Evolutionary conservation across 2,329 filamentous ascomycete species (phyloP), one percentile per base, ranked within the genome.

Genomic region (Alternaria infectoria): DNA sequence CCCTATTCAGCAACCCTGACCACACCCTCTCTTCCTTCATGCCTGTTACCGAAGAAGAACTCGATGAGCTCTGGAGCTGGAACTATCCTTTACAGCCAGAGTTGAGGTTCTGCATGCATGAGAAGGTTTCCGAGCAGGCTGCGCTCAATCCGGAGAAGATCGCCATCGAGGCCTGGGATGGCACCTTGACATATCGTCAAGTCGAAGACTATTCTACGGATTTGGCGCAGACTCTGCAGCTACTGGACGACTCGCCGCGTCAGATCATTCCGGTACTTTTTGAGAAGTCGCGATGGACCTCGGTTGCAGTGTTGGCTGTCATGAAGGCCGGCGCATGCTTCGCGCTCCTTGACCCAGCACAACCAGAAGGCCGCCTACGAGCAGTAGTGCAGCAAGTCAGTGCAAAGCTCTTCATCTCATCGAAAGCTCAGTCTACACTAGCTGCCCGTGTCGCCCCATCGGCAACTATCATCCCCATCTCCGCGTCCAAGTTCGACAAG

Each of bases 11-110:
- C 45, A 59, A 68, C 30, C 57, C 62, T 17, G 64, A 69, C 40
- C 59, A 57, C 26, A 54, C 64, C 0, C 60, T 75, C 15, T 59
- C 69, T 3, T n/a, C 57, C 17, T 58, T 78, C 36, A 52, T 67
- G 8, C 59, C 63, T 4, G 69, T 74, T 21, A 72, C 61, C 7
- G 57, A 68, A 75, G 74, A 73, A n/a, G 84, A 86, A 59, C 68
- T 84, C 5, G 69, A 80, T 15, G 74, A 82, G 21, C 79, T 86
- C 46, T 86, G 85, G 84, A 70, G 71, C 4, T 85, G 83, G 82
- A 86, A 85, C 49, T 73, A 82, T 26, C 62, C 76, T 3, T 64
- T 86, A 3, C 83, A 83, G 19, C 80, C 82, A 3, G 77, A 78
- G 2, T 76, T 81, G 57, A 73, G 79, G 36, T 80, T 78, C 43